These are phyloP conservation scores for Paraphaeosphaeria minitans DNA, from an alignment of 2,329 filamentous ascomycete genomes.

Conservation along the genomic window DNA sequence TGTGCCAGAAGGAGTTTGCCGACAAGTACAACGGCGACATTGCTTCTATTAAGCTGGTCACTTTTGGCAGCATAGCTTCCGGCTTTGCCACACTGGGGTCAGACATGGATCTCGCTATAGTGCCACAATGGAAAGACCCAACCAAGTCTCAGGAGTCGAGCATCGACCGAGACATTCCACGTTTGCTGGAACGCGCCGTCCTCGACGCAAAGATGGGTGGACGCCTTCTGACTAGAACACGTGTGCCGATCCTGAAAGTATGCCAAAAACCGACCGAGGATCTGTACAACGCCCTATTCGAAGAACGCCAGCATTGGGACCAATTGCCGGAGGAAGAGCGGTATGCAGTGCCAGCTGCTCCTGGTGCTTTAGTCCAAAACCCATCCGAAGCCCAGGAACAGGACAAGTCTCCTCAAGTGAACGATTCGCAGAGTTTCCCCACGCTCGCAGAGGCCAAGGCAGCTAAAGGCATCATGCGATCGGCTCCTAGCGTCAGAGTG, in stretches of 20 bases:
- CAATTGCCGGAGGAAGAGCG: slow-evolving; percentile 55
- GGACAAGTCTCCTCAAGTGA: slow-evolving; percentile 14
- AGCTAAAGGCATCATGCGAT: not conserved
- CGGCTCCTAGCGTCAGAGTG: not conserved
- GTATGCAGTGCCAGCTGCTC: slow-evolving; percentile 34
- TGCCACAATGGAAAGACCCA: slow-evolving; percentile 60
- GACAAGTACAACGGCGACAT: slow-evolving; percentile 55
- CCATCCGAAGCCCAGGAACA: slow-evolving; percentile 13
- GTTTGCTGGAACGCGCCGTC: slow-evolving; percentile 75
- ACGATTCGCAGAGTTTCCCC: slow-evolving; percentile 17
- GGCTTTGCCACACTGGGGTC: slow-evolving; percentile 88
- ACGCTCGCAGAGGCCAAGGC: slow-evolving; percentile 8
- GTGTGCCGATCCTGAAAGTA: slow-evolving; percentile 87
- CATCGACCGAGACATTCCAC: slow-evolving; percentile 67
- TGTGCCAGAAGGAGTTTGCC: slow-evolving; percentile 66
- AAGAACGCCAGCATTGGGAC: slow-evolving; percentile 75
- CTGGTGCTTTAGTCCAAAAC: slow-evolving; percentile 1
- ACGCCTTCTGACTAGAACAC: slow-evolving; percentile 75
- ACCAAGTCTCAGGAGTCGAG: slow-evolving; percentile 29
- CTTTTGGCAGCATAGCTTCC: slow-evolving; percentile 81
- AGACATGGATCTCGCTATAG: slow-evolving; percentile 85
- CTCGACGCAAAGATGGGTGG: slow-evolving; percentile 75
- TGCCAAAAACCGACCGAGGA: slow-evolving; percentile 71
- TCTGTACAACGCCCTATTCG: slow-evolving; percentile 65
- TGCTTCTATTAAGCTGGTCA: slow-evolving; percentile 68